phyloP scores from a whole-genome alignment of 2,329 filamentous ascomycete species.

The Arthrobotrys entomopaga region DNA sequence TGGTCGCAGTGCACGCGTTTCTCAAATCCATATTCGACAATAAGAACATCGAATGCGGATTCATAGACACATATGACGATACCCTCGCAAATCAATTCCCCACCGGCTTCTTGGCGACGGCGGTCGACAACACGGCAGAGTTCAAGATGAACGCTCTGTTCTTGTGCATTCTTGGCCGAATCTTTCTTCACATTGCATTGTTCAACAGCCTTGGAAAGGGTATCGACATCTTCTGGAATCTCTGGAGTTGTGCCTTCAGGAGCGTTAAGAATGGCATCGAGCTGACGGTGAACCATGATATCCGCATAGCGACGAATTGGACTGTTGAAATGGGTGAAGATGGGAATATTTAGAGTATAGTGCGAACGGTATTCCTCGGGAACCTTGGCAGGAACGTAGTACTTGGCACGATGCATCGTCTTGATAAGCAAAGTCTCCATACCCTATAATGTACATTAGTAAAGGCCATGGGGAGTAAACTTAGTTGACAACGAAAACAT shows the following conservation, averaged over 20 bases:
- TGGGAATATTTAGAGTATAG: conserved; percentile 88
- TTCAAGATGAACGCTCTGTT: conserved; percentile 98
- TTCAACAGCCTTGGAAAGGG: conserved; percentile 88
- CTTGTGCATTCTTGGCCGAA: conserved; percentile 94
- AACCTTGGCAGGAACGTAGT: conserved; percentile 85
- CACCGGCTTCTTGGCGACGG: conserved; percentile 83
- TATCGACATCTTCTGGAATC: conserved; percentile 79
- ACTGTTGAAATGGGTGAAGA: conserved; percentile 98
- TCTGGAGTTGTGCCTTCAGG: conserved; percentile 73
- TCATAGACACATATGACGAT: conserved; percentile 98
- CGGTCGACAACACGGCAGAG: conserved; percentile 96
- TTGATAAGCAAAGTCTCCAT: conserved; percentile 97
- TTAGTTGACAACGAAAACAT: conserved; percentile 36
- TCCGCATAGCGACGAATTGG: conserved; percentile 95
- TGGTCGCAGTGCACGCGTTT: conserved; percentile 99
- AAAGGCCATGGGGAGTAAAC: conserved; percentile 25
- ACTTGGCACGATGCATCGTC: conserved; percentile 95
- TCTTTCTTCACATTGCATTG: conserved; percentile 99
- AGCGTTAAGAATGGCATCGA: conserved; percentile 83
- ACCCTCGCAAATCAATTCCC: conserved; percentile 92
- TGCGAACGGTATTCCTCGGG: conserved; percentile 82
- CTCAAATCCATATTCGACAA: conserved; percentile 98
- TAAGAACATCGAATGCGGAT: conserved; percentile 96
- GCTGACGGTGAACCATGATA: conserved; percentile 91
- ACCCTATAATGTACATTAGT: conserved; percentile 66